Base-by-base conservation (phyloP, 2,329 filamentous ascomycete genomes). In the Cladosporium colombiae region DNA sequence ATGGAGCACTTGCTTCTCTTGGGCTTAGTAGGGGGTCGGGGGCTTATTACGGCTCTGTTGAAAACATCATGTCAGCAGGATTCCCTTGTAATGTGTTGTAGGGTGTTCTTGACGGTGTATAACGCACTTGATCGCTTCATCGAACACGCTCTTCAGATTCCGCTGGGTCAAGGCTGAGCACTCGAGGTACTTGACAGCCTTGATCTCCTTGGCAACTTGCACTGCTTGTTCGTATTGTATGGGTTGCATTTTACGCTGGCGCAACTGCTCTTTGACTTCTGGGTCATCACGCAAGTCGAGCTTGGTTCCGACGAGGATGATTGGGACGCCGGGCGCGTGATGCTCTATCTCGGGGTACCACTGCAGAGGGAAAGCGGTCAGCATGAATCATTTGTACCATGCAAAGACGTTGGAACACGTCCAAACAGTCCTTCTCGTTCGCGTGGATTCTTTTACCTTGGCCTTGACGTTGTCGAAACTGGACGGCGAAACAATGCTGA, bases 391-490 rank as follows among this genome's bases (percentile, higher is more conserved):
- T 5, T 3, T 21, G 13, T 46, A 10, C 13, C n/a, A 23, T 56
- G 3, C n/a, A 21, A 21, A 11, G 18, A 14, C 10, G 35, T 27
- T 35, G 25, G 49, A 29, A 27, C 25, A 5, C 4, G 5, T 25
- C 49, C 23, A 29, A 29, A 29, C 49, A 29, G 23, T 29, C 18
- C 23, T 29, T 13, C 4, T 52, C 27, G 18, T 14, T 18, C 13
- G 18, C 23, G 18, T 52, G 23, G 3, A 25, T 52, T 27, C 16
- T 29, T 84, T 71, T 84, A 97, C 93, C 90, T 98, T 99, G 68
- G 93, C 93, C 83, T 93, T 95, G 78, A 99, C 94, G 88, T 99
- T 99, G 82, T 98, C 95, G 77, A 97, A 98, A 35, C 94, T 97
- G 25, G 95, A 92, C 58, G 94, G 94, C 88, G 91, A 96, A 81